A percentile compares a stretch with the other conserved stretches of the same genome.
phyloP scores from a whole-genome alignment of 31 red algal species.

The Bonnemaisonia californica region DNA sequence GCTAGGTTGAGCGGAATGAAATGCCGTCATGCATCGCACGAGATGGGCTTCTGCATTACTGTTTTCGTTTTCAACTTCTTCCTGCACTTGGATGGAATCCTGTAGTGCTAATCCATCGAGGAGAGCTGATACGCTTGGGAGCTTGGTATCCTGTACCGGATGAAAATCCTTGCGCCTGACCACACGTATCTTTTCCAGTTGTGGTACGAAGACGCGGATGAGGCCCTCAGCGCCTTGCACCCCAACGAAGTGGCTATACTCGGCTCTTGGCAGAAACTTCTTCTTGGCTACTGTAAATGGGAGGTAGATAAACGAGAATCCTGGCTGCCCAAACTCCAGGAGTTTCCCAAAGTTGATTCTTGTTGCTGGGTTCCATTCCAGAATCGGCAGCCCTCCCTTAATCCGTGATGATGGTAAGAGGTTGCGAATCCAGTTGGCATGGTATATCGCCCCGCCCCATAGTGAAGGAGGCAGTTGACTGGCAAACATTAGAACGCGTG shows the following conservation, averaged over 20 bases:
- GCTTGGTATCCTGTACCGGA: not conserved
- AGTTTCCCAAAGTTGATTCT: not conserved
- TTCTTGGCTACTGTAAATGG: not conserved
- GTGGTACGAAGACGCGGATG: not conserved
- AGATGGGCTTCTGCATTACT: no score
- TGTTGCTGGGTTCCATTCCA: not conserved
- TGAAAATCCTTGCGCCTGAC: not conserved
- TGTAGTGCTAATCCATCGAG: not conserved
- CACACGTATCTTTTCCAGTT: not conserved
- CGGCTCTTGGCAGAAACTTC: constrained; percentile 1
- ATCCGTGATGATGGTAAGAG: not conserved
- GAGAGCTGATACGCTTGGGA: not conserved
- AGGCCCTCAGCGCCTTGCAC: constrained; percentile 12
- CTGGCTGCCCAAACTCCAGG: not conserved
- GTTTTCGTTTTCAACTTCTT: no score
- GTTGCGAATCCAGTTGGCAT: constrained; percentile 30
- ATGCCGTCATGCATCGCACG: no score
- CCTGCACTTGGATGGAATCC: no score
- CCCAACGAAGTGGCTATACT: constrained; percentile 25
- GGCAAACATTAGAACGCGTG: not conserved
- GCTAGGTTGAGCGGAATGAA: no score
- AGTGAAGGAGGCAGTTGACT: not conserved
- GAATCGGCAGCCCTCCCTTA: not conserved
- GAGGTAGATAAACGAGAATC: not conserved
- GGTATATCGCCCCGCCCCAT: constrained; percentile 9